phyloP scores from a whole-genome alignment of 73 alveolate species.

The Stentor coeruleus region DNA sequence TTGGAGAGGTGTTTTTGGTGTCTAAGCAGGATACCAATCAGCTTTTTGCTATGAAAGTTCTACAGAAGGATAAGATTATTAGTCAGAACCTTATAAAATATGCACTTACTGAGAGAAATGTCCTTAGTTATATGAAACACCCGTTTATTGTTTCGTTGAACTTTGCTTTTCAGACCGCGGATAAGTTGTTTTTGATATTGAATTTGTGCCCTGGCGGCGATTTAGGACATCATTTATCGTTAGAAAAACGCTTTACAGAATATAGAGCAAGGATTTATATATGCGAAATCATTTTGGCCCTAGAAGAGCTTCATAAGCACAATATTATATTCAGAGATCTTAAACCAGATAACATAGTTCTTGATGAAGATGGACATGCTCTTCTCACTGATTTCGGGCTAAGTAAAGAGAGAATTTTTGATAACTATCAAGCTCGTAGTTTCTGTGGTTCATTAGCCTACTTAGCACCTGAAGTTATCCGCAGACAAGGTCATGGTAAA shows the following conservation, averaged over 20 bases:
- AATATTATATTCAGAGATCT: conserved; percentile 94
- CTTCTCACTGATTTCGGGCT: conserved; percentile 97
- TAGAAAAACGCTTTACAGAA: conserved; percentile 79
- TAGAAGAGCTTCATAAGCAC: conserved; percentile 89
- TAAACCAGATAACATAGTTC: conserved; percentile 94
- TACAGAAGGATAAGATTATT: conserved; percentile 80
- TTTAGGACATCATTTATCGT: conserved; percentile 66
- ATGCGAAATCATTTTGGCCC: conserved; percentile 87
- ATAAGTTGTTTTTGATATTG: conserved; percentile 84
- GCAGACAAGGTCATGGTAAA: conserved; percentile 76
- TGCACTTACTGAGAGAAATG: conserved; percentile 93
- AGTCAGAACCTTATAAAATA: conserved; percentile 84
- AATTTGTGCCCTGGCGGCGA: conserved; percentile 91
- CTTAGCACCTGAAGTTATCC: conserved; percentile 88
- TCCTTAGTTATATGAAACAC: conserved; percentile 77
- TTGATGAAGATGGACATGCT: conserved; percentile 94
- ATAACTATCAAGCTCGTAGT: conserved; percentile 58
- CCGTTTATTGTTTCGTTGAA: conserved; percentile 92
- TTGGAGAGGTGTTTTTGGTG: conserved; percentile 91
- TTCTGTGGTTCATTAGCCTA: conserved; percentile 95
- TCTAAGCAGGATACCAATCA: conserved; percentile 71
- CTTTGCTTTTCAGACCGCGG: conserved; percentile 91
- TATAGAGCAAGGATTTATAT: conserved; percentile 77
- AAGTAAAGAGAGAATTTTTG: conserved; percentile 86
- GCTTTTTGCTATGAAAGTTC: conserved; percentile 90